Conservation (phyloP, 1,284 basidiomycete species). For the Rugosomyces carneus region DNA sequence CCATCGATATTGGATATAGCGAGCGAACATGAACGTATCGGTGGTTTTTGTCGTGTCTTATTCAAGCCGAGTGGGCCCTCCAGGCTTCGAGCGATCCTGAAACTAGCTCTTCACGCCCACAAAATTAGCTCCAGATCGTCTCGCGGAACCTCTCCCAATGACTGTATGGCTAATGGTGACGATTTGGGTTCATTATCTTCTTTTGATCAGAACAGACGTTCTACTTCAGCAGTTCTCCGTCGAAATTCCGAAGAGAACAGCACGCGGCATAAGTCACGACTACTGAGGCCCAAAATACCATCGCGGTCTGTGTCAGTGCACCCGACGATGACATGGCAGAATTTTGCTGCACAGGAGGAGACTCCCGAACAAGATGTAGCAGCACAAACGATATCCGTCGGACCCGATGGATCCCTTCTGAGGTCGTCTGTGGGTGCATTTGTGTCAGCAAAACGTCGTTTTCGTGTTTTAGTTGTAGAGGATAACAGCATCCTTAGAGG, state of each 20-base stretch:
- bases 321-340: constrained; percentile 35
- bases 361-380: constrained; percentile 26
- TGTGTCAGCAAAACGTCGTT: constrained; percentile 31
- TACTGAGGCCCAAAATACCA: constrained; percentile 36
- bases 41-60: constrained; percentile 81
- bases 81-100: constrained; percentile 63
- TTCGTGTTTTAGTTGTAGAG: constrained; percentile 76
- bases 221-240: constrained; percentile 26
- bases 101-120: constrained; percentile 64
- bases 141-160: constrained; percentile 13
- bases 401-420: constrained; percentile 53
- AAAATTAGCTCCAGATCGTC: constrained; percentile 37
- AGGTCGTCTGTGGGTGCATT: constrained; percentile 52
- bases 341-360: constrained; percentile 20
- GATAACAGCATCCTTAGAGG: constrained; percentile 75
- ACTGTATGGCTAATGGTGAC: constrained; percentile 11
- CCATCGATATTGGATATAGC: constrained; percentile 56
- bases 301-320: constrained; percentile 45
- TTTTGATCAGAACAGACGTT: constrained; percentile 7
- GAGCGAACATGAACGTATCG: constrained; percentile 70
- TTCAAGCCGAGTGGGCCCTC: constrained; percentile 89
- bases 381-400: constrained; percentile 48
- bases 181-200: constrained; percentile 1
- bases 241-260: constrained; percentile 47
- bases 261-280: constrained; percentile 7